Evolutionary conservation across 2,329 filamentous ascomycete species (phyloP), one percentile per base, ranked within the genome.

Genomic region (Ilyonectria robusta): DNA sequence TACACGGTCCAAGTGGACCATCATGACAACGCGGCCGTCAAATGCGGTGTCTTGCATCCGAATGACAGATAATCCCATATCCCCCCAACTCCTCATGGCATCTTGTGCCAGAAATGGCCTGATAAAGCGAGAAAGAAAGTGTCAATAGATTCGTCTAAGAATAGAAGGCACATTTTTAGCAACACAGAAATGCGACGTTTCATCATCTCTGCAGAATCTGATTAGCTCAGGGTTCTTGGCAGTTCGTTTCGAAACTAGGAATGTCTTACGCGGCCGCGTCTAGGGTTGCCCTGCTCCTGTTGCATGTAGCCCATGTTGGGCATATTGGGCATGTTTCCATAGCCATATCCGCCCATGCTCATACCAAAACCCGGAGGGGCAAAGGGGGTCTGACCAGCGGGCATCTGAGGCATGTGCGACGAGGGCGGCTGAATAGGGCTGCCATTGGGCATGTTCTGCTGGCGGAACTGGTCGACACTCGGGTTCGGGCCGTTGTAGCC

Each of bases 201-300:
- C 61, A 70, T 78, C 67, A 78, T 76, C 77, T 76, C 75, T 78
- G 66, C n/a, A 29, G 64, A 62, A 33, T 29, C 37, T 58, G 62
- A 65, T 78, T 73, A 79, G 76, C 70, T 57, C 40, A 53, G 60
- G 66, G 60, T 65, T 65, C 69, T 65, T 66, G 50, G 42, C 42
- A 65, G 51, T 50, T 64, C 58, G 62, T 62, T 66, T 62, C 57
- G 63, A 66, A 59, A 60, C 54, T 61, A 58, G 57, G 64, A 46
- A 64, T 53, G 50, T 79, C 87, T 83, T 85, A 89, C 87, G 76
- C 89, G 86, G 79, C 88, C 88, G 72, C 89, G 86, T 78, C 88
- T 82, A 70, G 81, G 78, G 78, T 87, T 88, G 71, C 83, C 83
- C 72, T 87, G 86, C 72, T 88, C 87, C 75, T 89, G 87, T 70